Percentiles rank a stretch among this genome's conserved stretches.
Evolutionary conservation across 1,284 basidiomycete genomes (phyloP).

Genomic region (Phellinidium pouzarii): DNA sequence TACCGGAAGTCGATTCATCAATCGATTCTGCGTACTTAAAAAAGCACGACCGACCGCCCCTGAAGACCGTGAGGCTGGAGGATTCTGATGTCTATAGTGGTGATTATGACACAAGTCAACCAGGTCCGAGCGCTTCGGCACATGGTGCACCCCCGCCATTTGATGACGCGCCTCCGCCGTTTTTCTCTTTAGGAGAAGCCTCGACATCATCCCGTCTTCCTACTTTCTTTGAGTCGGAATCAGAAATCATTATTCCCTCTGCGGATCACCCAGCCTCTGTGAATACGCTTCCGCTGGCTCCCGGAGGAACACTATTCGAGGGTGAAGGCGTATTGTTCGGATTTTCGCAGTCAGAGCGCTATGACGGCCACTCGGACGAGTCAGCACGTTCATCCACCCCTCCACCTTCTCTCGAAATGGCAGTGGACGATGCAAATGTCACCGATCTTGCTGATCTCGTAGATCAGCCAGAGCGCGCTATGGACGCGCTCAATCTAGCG

Average conservation of each 20-base stretch:
- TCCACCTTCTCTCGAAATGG: conserved; percentile 66
- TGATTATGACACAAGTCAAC: conserved; percentile 56
- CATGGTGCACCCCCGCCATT: conserved; percentile 70
- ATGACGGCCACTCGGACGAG: conserved; percentile 69
- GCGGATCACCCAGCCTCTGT: conserved; percentile 33
- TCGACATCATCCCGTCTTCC: conserved; percentile 58
- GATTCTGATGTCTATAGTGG: conserved; percentile 55
- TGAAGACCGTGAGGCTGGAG: conserved; percentile 58
- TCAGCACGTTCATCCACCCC: conserved; percentile 50
- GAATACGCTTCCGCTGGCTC: conserved; percentile 27
- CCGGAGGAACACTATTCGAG: conserved; percentile 34
- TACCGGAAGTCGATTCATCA: conserved; percentile 64
- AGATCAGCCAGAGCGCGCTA: conserved; percentile 40
- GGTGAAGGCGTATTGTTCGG: conserved; percentile 73
- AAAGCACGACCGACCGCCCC: conserved; percentile 75
- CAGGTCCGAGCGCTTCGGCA: conserved; percentile 61
- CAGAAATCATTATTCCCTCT: conserved; percentile 55
- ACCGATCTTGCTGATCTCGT: conserved; percentile 55
- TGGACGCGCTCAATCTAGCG: conserved; percentile 52
- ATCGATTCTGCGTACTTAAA: conserved; percentile 72
- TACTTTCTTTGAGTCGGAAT: conserved; percentile 73
- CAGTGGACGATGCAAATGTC: conserved; percentile 56
- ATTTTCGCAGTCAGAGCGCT: conserved; percentile 60
- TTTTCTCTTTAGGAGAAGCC: conserved; percentile 55
- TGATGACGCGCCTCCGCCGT: conserved; percentile 69